Evolutionary conservation across 805 yeast genomes (phyloP), one percentile per base, ranked within the genome.

Genomic region (Saturnispora saitoi): DNA sequence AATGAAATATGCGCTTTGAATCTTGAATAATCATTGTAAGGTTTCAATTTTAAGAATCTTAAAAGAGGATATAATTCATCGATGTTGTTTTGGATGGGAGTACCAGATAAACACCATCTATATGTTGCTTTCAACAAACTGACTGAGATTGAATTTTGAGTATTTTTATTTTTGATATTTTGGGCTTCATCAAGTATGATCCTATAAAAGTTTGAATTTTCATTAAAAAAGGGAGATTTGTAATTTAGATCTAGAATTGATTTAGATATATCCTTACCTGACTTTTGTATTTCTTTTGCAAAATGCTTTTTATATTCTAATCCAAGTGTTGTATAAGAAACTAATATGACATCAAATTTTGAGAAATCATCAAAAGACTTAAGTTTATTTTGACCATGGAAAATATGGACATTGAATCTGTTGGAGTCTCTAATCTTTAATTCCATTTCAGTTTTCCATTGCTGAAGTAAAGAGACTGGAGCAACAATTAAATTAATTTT

Each of bases 401-500:
- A 89, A 4, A 88, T 71, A 15, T 77, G 81, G 2, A 79, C 75
- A 0, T 61, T 66, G 24, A 83, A 57, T 3, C 64, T 58, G 17
- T 68, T 62, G 2, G 69, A 64, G 0, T 69, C 68, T 50, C 77
- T 77, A 4, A 88, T 67, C 55, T 87, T 84, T 17, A 80, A 70
- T 54, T 70, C 70, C 32, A 88, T 67, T 63, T 91, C 97, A 40
- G 78, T 79, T 29, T 76, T 75, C 99, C 99, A 91, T 56, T 90
- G 96, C 40, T 81, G 71, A 46, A 91, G 68, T 36, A 93, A 71
- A 0, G 96, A 83, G 12, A 91, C 95, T 0, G 99, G 98, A 0
- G 95, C 95, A n/a, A 91, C 79, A 44, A 91, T 76, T 51, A 91
- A 69, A 31, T 81, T 86, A 0, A 87, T 78, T 52, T 74, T 78